Evolutionary conservation across 345 rosid genomes (phyloP).

Genomic region (Acer saccharum): DNA sequence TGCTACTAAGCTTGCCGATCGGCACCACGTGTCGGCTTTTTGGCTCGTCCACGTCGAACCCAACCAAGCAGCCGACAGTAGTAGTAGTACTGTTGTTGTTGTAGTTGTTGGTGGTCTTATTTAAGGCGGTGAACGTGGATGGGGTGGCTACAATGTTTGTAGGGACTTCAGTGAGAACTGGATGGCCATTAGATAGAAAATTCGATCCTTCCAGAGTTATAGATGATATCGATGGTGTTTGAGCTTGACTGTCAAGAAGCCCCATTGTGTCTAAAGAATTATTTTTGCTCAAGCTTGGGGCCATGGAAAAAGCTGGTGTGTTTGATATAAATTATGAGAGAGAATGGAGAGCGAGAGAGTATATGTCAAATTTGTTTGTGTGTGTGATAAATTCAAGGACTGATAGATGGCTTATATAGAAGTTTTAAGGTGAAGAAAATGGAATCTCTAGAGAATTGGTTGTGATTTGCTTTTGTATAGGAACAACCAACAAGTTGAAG

Average conservation of each 20-base stretch:
- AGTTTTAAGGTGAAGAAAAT: too few relatives aligned
- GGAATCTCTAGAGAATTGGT: not conserved
- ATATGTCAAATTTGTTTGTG: not conserved
- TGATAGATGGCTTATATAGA: constrained; percentile 9
- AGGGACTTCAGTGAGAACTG: constrained; percentile 27
- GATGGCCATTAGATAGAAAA: constrained; percentile 31
- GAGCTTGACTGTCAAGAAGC: not conserved
- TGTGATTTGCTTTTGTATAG: not conserved
- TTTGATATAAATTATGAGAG: not conserved
- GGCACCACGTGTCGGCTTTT: constrained; percentile 25
- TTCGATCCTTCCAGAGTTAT: constrained; percentile 19
- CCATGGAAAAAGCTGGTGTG: constrained; percentile 13
- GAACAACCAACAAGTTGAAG: not conserved
- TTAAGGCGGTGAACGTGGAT: constrained; percentile 8
- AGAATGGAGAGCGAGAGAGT: not conserved
- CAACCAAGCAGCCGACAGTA: constrained; percentile 31
- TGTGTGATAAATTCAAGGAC: not conserved
- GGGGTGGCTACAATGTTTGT: constrained; percentile 15
- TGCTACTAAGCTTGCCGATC: constrained; percentile 25
- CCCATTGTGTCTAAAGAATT: not conserved
- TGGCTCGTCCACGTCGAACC: constrained; percentile 29
- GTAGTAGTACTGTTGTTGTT: too few relatives aligned
- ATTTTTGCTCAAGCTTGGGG: constrained; percentile 30
- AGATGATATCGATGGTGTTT: not conserved
- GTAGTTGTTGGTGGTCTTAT: constrained; percentile 5